Base-by-base conservation (phyloP, 306 rosid genomes). In the Fragaria ananassa region DNA sequence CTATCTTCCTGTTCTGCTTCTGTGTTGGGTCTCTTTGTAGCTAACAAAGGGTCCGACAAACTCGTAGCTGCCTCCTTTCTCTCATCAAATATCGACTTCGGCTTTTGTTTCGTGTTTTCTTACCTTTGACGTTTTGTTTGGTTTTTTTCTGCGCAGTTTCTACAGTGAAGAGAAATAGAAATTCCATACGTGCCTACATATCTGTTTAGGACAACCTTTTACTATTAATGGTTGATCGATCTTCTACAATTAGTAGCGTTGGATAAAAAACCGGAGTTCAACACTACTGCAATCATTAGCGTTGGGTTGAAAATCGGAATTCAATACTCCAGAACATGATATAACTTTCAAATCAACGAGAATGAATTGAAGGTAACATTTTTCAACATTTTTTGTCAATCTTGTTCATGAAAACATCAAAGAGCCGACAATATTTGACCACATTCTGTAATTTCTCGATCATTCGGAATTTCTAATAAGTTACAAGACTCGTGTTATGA, bases 11-110 rank as follows among this genome's bases (percentile, higher is more conserved):
- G 65, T 60, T 68, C 56, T 70, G 74, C n/a, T 27, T 23, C 7
- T 46, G 44, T 46, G 41, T 27, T 4, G 57, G 7, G 19, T n/a
- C 49, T n/a, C 75, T 71, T 11, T 27, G 65, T 5, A 21, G 15
- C 39, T 56, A 56, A 64, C 76, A 4, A 61, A 67, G 21, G 65
- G 77, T 49, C 64, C 21, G 74, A 66, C 74, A 56, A 79, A 41
- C 25, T 58, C 66, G 53, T 53, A 51, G 76, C 39, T 13, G 39
- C 64, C 13, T 15, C 21, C 66, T 51, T 57, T 72, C 51, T 64
- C 71, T 74, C 79, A 31, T 42, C 51, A 70, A 53, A 61, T 27
- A 72, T 64, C 27, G 31, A 51, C 62, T 13, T 54, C 42, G 62
- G n/a, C 21, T 76, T 29, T 27, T 11, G 14, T 77, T 65, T 19